These are phyloP conservation scores for Pythium sp. DNA, from an alignment of 352 stramenopile genomes.

Conservation along the genomic window DNA sequence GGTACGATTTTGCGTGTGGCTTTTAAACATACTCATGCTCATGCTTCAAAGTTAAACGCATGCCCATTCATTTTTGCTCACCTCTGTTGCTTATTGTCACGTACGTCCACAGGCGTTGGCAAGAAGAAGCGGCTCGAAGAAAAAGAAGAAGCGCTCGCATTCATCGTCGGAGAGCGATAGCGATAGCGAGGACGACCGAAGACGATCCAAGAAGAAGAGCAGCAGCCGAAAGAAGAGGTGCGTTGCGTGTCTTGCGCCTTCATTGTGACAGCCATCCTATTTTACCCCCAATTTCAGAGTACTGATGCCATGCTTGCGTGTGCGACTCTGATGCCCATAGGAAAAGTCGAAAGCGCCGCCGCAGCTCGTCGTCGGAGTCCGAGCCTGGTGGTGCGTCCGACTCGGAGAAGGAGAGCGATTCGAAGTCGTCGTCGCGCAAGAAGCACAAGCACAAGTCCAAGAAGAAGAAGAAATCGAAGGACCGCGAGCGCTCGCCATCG, in stretches of 20 bases:
- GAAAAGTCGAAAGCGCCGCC: conserved; percentile 60
- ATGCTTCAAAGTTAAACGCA: not conserved
- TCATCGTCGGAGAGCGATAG: conserved; percentile 51
- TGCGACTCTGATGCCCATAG: conserved; percentile 21
- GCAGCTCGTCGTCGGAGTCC: conserved; percentile 43
- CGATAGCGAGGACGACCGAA: conserved; percentile 45
- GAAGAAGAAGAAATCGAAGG: conserved; percentile 62
- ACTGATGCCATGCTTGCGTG: conserved; percentile 11
- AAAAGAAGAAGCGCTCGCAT: conserved; percentile 70
- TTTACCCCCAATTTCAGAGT: not conserved
- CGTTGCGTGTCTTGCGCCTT: conserved; percentile 11
- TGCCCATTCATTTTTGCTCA: not conserved
- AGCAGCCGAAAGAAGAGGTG: conserved; percentile 79
- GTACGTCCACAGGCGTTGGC: conserved; percentile 38
- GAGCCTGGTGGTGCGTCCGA: conserved; percentile 30
- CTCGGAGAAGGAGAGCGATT: conserved; percentile 27
- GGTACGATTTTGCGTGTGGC: conserved; percentile 22
- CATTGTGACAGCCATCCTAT: not conserved
- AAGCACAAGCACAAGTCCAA: conserved; percentile 45
- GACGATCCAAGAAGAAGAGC: conserved; percentile 54
- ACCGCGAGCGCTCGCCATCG: conserved; percentile 43
- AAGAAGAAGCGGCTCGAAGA: conserved; percentile 61
- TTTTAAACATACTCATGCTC: no score
- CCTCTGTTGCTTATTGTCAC: no score
- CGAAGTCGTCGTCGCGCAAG: conserved; percentile 29